Conservation (phyloP, 768 basidiomycete species). For the Lentinus tigrinus region DNA sequence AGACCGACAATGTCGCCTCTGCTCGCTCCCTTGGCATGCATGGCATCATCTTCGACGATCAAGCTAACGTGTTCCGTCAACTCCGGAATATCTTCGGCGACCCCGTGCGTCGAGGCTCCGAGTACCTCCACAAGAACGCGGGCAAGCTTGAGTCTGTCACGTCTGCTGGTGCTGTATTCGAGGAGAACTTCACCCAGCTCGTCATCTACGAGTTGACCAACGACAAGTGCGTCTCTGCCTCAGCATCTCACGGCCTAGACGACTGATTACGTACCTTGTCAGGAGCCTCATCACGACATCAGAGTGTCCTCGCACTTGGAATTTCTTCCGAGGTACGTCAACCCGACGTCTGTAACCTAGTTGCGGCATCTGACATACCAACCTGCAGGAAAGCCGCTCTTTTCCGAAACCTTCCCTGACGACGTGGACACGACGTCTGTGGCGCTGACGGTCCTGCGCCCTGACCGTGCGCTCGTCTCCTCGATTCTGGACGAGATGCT, state of each 20-base stretch:
- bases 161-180: slow-evolving; percentile 36
- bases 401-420: slow-evolving; percentile 39
- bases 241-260: slow-evolving; percentile 37
- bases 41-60: slow-evolving; percentile 46
- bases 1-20: slow-evolving; percentile 55
- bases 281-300: slow-evolving; percentile 42
- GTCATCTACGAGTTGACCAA: slow-evolving; percentile 54
- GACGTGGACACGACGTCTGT: slow-evolving; percentile 62
- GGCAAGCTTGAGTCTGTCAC: slow-evolving; percentile 46
- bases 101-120: slow-evolving; percentile 41
- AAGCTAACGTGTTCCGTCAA: slow-evolving; percentile 39
- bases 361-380: background rate
- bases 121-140: slow-evolving; percentile 42
- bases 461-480: slow-evolving; percentile 31
- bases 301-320: slow-evolving; percentile 45
- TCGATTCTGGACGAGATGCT: slow-evolving; percentile 61
- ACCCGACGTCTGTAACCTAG: no score
- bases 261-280: background rate
- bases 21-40: slow-evolving; percentile 56
- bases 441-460: slow-evolving; percentile 42
- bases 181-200: slow-evolving; percentile 60
- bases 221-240: slow-evolving; percentile 48
- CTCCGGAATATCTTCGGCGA: slow-evolving; percentile 49
- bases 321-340: slow-evolving; percentile 49
- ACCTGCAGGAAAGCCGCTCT: slow-evolving; percentile 12